These are phyloP conservation scores for Eucalyptus pumila DNA, from an alignment of 345 rosid genomes.

Conservation along the genomic window DNA sequence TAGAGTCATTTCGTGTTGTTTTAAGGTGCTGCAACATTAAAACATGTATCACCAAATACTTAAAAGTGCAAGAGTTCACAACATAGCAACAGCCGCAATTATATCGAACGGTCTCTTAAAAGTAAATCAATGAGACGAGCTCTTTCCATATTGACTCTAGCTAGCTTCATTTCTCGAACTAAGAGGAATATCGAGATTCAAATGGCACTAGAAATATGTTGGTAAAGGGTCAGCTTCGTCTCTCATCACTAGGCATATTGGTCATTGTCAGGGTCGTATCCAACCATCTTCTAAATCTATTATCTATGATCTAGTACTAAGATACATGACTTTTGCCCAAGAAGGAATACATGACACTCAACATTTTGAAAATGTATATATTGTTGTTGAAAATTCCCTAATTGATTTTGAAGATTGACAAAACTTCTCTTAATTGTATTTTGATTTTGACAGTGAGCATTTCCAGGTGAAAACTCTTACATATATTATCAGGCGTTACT, in stretches of 20 bases:
- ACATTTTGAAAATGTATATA: too few species aligned
- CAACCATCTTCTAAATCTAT: background rate
- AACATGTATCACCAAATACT: background rate
- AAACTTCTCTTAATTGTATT: too few species aligned
- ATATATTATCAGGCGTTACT: too few species aligned
- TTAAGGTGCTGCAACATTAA: background rate
- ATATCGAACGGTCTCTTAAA: background rate
- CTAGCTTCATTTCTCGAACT: too few species aligned
- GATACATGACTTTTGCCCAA: too few species aligned
- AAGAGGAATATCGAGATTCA: too few species aligned
- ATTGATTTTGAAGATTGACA: too few species aligned
- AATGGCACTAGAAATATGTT: background rate
- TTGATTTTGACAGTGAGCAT: too few species aligned
- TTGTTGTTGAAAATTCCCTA: too few species aligned
- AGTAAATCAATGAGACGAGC: background rate
- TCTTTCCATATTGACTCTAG: background rate
- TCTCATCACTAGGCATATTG: background rate
- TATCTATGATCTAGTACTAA: background rate
- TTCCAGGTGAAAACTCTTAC: too few species aligned
- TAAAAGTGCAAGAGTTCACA: too few species aligned
- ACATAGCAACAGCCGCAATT: background rate
- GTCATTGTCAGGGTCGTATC: background rate
- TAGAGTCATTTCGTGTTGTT: background rate
- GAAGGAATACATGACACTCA: too few species aligned
- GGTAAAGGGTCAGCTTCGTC: background rate